phyloP scores from a whole-genome alignment of 768 basidiomycete genomes.

The Psilocybe subaeruginosa region DNA sequence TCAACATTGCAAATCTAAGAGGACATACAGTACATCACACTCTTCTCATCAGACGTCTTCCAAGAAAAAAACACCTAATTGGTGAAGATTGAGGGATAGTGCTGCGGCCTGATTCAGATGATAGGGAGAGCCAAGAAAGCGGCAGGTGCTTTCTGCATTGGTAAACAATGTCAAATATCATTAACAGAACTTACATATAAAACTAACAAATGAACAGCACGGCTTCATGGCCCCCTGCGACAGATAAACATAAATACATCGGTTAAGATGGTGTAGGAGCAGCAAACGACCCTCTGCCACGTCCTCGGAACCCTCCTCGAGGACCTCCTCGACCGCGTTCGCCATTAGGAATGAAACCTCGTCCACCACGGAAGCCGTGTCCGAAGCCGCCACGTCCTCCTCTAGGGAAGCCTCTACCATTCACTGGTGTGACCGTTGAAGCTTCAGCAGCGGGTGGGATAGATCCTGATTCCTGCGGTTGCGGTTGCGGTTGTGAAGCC shows the following conservation, averaged over 20 bases:
- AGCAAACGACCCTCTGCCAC: slow-evolving; percentile 37
- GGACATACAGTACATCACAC: background rate
- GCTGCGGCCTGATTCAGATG: too few relatives aligned
- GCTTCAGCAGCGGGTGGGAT: slow-evolving; percentile 19
- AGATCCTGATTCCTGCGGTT: slow-evolving; percentile 7
- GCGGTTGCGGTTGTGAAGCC: slow-evolving; percentile 3
- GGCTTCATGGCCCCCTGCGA: background rate
- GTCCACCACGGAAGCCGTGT: slow-evolving; percentile 33
- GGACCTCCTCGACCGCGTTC: slow-evolving; percentile 37
- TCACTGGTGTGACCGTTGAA: slow-evolving; percentile 10
- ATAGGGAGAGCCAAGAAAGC: too few relatives aligned
- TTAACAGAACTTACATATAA: background rate
- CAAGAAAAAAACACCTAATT: background rate
- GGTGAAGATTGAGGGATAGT: too few relatives aligned
- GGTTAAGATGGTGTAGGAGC: slow-evolving; percentile 32
- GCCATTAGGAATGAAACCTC: slow-evolving; percentile 29
- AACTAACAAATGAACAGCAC: background rate
- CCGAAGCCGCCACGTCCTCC: slow-evolving; percentile 30
- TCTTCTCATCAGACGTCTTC: background rate
- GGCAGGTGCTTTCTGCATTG: background rate
- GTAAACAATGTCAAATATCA: background rate
- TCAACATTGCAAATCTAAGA: background rate
- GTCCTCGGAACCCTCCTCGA: slow-evolving; percentile 39
- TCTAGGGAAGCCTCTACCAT: slow-evolving; percentile 29
- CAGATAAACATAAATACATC: background rate